Base-by-base conservation (phyloP, 192 early-diverging fungal genomes). In the Coemansia sp. region DNA sequence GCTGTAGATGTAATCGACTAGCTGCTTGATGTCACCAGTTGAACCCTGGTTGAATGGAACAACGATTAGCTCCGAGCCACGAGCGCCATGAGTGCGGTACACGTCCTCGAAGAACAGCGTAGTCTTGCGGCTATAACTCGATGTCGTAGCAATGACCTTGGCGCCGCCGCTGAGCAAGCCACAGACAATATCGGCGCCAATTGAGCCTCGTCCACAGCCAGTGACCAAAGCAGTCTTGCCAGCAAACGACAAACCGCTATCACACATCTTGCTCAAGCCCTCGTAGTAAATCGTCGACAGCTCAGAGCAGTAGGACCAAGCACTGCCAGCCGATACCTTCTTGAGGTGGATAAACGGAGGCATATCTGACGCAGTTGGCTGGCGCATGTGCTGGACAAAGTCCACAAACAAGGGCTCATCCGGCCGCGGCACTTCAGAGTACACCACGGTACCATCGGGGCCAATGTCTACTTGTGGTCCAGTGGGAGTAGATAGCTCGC, bases 21-120 rank as follows among this genome's bases (percentile, higher is more conserved):
- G 78, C 15, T 84, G 80, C 41, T 84, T 76, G 6, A 91, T 86
- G 80, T 98, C 96, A 75, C 93, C 89, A 24, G 58, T 38, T 1
- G 95, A 96, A 43, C 87, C 95, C 68, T 90, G 92, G 82, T 98
- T 98, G 84, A 98, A 98, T 15, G 96, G 95, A 38, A 97, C 94
- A 35, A 98, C 87, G 29, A 93, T 85, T 50, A 98, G 85, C 13
- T 86, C 75, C 2, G 92, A 92, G 24, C 93, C 93, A 67, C 91
- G 91, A 49, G 95, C 87, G 16, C 96, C 96, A 71, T 92, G 87
- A 15, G 78, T 81, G 72, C 95, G 89, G 85, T 94, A 98, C 62
- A 98, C 89, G 45, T 84, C 76, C 63, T 92, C 91, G 85, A 92
- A 98, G 71, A 92, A 93, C 78, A 92, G 88, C 39, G 90, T 91